Evolutionary conservation across 139 green algal species (phyloP).

Genomic region (Chlamydomonas asymmetrica): DNA sequence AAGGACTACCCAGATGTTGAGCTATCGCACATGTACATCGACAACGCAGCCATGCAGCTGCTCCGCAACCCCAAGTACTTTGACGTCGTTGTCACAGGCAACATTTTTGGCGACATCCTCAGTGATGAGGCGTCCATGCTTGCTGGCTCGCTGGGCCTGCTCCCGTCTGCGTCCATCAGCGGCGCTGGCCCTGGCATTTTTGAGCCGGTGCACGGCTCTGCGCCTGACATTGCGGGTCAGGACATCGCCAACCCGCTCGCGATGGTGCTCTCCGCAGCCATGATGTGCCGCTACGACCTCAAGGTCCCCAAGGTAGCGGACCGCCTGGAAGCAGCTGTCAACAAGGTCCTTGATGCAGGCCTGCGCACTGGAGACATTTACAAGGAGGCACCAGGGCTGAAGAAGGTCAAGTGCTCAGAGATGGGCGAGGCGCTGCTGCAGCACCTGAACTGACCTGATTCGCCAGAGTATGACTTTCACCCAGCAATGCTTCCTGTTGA

Average conservation of each 20-base stretch:
- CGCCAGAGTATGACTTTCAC: too few species aligned
- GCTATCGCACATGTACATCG: slow-evolving; percentile 98
- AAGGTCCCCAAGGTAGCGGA: slow-evolving; percentile 81
- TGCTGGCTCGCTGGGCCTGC: slow-evolving; percentile 95
- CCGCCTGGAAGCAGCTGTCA: slow-evolving; percentile 83
- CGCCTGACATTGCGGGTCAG: slow-evolving; percentile 96
- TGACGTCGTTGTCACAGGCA: slow-evolving; percentile 97
- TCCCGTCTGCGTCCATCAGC: slow-evolving; percentile 94
- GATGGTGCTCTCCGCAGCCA: slow-evolving; percentile 95
- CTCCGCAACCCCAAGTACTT: slow-evolving; percentile 92
- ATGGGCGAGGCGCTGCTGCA: slow-evolving; percentile 78
- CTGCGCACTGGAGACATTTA: slow-evolving; percentile 93
- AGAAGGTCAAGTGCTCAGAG: slow-evolving; percentile 72
- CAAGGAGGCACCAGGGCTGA: slow-evolving; percentile 45
- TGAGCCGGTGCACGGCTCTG: slow-evolving; percentile 97
- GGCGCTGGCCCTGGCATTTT: slow-evolving; percentile 89
- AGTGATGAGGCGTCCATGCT: slow-evolving; percentile 98
- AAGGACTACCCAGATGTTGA: slow-evolving; percentile 95
- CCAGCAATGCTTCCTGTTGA: too few species aligned
- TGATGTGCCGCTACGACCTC: slow-evolving; percentile 99
- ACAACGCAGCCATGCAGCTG: slow-evolving; percentile 99
- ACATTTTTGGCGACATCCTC: slow-evolving; percentile 99
- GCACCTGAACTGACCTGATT: too few species aligned
- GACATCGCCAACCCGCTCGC: slow-evolving; percentile 90
- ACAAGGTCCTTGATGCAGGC: slow-evolving; percentile 79